Conservation (phyloP, 2,329 filamentous ascomycete species). For the Fusarium sp. region DNA sequence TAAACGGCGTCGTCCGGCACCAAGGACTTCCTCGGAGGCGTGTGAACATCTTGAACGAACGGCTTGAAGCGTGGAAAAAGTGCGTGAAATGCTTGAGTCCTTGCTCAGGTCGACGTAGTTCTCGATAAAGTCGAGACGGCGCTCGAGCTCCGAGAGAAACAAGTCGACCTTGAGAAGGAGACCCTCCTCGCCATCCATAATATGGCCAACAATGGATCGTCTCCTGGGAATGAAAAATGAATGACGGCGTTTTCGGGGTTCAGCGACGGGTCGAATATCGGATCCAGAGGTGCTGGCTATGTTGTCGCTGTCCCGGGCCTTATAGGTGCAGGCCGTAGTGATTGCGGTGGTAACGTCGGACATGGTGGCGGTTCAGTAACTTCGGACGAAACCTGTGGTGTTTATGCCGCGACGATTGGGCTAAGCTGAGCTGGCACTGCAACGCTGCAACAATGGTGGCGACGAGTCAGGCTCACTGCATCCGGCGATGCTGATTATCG, state of each 20-base stretch:
- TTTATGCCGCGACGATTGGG: constrained; percentile 25
- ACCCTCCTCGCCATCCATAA: constrained; percentile 75
- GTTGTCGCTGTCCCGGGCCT: constrained; percentile 54
- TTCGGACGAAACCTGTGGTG: constrained; percentile 22
- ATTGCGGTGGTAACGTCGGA: constrained; percentile 57
- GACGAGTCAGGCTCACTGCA: constrained; percentile 25
- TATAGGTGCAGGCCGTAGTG: constrained; percentile 56
- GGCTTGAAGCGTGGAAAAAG: constrained; percentile 87
- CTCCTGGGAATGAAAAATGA: constrained; percentile 71
- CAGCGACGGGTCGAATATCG: constrained; percentile 51
- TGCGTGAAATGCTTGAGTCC: constrained; percentile 86
- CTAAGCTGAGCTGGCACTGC: constrained; percentile 24
- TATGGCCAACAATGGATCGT: constrained; percentile 71
- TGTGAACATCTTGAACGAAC: constrained; percentile 91
- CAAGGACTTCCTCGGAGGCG: constrained; percentile 91
- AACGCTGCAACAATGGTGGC: constrained; percentile 33
- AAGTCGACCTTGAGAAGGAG: constrained; percentile 78
- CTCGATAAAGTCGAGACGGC: constrained; percentile 89
- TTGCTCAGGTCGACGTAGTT: constrained; percentile 86
- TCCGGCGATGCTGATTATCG: constrained; percentile 23
- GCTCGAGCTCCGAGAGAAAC: constrained; percentile 88
- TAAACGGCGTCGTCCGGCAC: constrained; percentile 85
- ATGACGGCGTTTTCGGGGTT: constrained; percentile 62
- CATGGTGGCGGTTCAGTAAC: constrained; percentile 50
- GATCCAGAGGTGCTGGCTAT: constrained; percentile 60